phyloP scores from a whole-genome alignment of 2,329 filamentous ascomycete genomes.

The Aspergillus udagawae region DNA sequence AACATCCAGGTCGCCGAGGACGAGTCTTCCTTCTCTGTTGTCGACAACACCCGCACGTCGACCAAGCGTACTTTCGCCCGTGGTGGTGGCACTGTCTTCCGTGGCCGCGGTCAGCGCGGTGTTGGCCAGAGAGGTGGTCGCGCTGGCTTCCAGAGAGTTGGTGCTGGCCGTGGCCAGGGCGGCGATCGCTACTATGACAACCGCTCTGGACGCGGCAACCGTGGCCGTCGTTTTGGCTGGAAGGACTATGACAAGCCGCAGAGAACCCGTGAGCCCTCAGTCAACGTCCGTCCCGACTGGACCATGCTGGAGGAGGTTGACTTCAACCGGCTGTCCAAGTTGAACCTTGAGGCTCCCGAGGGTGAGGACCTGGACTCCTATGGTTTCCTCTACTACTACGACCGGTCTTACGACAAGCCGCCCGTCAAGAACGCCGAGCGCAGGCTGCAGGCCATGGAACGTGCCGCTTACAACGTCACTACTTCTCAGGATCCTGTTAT shows the following conservation, averaged over 20 bases:
- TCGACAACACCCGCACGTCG: slow-evolving; percentile 88
- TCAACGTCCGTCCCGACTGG: slow-evolving; percentile 97
- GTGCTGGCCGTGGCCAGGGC: slow-evolving; percentile 64
- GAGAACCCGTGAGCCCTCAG: slow-evolving; percentile 90
- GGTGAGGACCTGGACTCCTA: slow-evolving; percentile 94
- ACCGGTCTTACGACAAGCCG: slow-evolving; percentile 89
- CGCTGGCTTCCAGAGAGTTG: slow-evolving; percentile 68
- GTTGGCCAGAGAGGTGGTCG: slow-evolving; percentile 67
- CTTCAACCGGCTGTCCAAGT: slow-evolving; percentile 89
- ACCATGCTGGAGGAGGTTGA: slow-evolving; percentile 96
- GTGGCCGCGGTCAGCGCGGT: slow-evolving; percentile 72
- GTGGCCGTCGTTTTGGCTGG: slow-evolving; percentile 90
- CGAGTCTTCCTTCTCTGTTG: slow-evolving; percentile 95
- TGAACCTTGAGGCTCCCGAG: slow-evolving; percentile 91
- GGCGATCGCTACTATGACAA: slow-evolving; percentile 65
- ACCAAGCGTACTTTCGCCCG: slow-evolving; percentile 78
- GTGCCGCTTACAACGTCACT: slow-evolving; percentile 96
- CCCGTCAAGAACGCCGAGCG: slow-evolving; percentile 84
- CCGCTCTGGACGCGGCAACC: slow-evolving; percentile 64
- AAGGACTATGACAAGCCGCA: slow-evolving; percentile 98
- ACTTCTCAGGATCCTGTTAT: slow-evolving; percentile 95
- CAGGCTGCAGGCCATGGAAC: slow-evolving; percentile 83
- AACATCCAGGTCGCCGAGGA: slow-evolving; percentile 89
- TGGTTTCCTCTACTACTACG: slow-evolving; percentile 98
- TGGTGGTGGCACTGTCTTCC: slow-evolving; percentile 85